These are phyloP conservation scores for Sphaceloma murrayae DNA, from an alignment of 2,329 filamentous ascomycete genomes.

Conservation along the genomic window DNA sequence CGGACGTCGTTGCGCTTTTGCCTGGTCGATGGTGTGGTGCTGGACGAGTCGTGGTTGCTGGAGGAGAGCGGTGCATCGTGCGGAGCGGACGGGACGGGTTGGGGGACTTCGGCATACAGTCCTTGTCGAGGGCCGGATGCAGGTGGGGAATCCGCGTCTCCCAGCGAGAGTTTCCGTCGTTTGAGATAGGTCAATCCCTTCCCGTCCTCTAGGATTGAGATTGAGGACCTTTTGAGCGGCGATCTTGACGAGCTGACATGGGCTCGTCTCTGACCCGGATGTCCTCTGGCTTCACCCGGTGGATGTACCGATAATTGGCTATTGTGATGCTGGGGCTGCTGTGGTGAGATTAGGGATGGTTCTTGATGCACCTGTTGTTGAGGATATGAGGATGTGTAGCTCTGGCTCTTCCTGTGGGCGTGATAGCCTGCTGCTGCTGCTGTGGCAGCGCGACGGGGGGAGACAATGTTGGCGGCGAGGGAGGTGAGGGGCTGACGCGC, in stretches of 20 bases:
- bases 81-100: slow-evolving; percentile 4
- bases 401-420: no score
- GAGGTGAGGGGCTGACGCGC: slow-evolving; percentile 8
- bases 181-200: slow-evolving; percentile 29
- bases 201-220: slow-evolving; percentile 24
- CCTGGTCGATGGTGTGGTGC: not conserved
- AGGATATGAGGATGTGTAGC: no score
- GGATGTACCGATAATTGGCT: no score
- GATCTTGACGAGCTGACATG: not conserved
- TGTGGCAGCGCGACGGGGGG: no score
- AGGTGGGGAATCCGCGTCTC: slow-evolving; percentile 3
- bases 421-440: no score
- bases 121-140: not conserved
- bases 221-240: slow-evolving; percentile 29
- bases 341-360: no score
- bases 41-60: slow-evolving; percentile 6
- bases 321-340: no score
- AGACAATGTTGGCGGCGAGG: slow-evolving; percentile 1
- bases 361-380: no score
- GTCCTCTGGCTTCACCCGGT: not conserved
- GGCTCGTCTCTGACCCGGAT: slow-evolving; percentile 6
- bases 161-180: slow-evolving; percentile 22
- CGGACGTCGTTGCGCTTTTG: not conserved
- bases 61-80: not conserved
- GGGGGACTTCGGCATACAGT: slow-evolving; percentile 13